Base-by-base conservation (phyloP, 2,329 filamentous ascomycete species). In the Trichoderma afroharzianum region DNA sequence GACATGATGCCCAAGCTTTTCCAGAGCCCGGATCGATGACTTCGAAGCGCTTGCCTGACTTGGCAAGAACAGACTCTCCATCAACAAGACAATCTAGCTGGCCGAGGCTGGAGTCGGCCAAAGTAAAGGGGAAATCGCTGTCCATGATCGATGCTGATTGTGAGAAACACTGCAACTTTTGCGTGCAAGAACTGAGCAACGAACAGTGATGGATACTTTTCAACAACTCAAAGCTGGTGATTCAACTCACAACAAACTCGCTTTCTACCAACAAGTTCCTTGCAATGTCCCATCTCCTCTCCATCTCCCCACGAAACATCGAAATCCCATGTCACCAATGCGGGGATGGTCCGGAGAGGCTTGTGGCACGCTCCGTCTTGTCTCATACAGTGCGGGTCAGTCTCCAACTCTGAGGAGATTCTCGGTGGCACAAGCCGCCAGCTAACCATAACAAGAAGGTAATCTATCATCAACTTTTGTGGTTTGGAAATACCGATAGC, bases 11-110 rank as follows among this genome's bases (percentile, higher is more conserved):
- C 85, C 86, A 89, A 3, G 81, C 74, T 59, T 81, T 80, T 73
- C 84, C 84, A 6, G 83, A 84, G 47, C 87, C 87, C 0, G 87
- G 87, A 72, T 89, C 86, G 18, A 87, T 75, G 11, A 88, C 83
- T 72, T 86, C 81, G 72, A 88, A 89, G 0, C 84, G 83, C 39
- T 82, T 80, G 63, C 83, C 83, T 33, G 82, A 84, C 57, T 81
- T 82, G 18, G 86, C 81, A 14, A 80, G 70, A 1, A 85, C 79
- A 81, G 84, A 85, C 75, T 84, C 74, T 66, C 85, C 84, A 70
- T 87, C 80, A 69, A 88, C 79, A 68, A 85, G 84, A 63, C 84
- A 87, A 72, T 87, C 83, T 55, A 82, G 82, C 39, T 85, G 82
- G 18, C 86, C 80, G 15, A 89, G 82, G 30, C 80, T 81, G 3